These are phyloP conservation scores for Rhynchosporium graminicola DNA, from an alignment of 2,329 filamentous ascomycete species.

Conservation along the genomic window DNA sequence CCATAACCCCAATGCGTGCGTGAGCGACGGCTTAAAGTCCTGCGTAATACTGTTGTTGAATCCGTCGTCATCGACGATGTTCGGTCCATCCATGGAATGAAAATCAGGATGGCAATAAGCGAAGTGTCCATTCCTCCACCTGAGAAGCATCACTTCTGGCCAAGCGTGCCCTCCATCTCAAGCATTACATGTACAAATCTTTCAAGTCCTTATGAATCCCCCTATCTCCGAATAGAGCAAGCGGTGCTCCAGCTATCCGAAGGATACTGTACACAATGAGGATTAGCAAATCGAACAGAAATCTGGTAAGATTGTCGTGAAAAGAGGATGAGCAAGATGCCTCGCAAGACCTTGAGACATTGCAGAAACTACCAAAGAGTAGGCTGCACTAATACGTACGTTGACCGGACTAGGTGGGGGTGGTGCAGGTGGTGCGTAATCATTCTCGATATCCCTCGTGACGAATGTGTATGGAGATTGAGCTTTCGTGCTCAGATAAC, in stretches of 20 bases:
- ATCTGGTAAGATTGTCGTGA: too few relatives aligned
- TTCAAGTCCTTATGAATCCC: neutral
- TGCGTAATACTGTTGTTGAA: constrained; percentile 3
- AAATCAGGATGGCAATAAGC: constrained; percentile 1
- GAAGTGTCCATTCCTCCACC: neutral
- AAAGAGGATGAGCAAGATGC: too few relatives aligned
- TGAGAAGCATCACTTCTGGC: neutral
- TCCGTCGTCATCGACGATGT: constrained; percentile 1
- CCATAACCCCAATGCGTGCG: constrained; percentile 9
- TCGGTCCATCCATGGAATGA: neutral
- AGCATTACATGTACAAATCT: neutral
- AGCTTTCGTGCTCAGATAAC: constrained; percentile 33
- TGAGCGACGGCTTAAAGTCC: constrained; percentile 5
- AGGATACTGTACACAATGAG: constrained; percentile 44
- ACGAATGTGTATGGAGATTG: constrained; percentile 34
- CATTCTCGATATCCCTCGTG: constrained; percentile 46
- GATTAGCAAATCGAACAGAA: too few relatives aligned
- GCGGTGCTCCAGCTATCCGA: constrained; percentile 52
- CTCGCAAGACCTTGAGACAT: too few relatives aligned
- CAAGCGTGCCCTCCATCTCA: neutral
- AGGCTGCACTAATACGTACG: constrained; percentile 12
- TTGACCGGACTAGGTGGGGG: constrained; percentile 65
- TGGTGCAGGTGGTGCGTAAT: constrained; percentile 65
- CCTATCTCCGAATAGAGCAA: constrained; percentile 29
- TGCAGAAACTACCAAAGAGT: too few relatives aligned